These are phyloP conservation scores for Chalaropsis thielavioides DNA, from an alignment of 2,329 filamentous ascomycete species.

Conservation along the genomic window DNA sequence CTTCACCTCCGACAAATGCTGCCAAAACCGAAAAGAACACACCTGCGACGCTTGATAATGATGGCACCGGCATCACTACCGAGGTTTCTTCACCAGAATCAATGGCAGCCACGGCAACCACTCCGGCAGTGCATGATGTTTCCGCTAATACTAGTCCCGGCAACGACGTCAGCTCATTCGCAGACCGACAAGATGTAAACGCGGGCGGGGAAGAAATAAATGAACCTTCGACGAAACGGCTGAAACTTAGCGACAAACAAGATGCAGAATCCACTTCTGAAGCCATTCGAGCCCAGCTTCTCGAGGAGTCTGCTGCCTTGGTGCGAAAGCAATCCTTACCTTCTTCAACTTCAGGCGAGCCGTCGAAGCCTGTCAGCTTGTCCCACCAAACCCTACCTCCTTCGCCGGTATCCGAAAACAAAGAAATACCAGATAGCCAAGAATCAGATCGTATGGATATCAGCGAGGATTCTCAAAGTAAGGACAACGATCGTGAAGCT, in stretches of 20 bases:
- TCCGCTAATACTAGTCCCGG: slow-evolving; percentile 65
- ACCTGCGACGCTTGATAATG: background rate
- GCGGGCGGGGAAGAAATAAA: slow-evolving; percentile 18
- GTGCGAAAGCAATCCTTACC: background rate
- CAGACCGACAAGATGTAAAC: slow-evolving; percentile 1
- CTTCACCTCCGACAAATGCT: background rate
- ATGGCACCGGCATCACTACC: slow-evolving; percentile 14
- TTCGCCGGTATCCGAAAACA: background rate
- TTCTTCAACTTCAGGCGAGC: background rate
- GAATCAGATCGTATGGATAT: background rate
- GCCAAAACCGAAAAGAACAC: background rate
- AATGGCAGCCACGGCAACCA: slow-evolving; percentile 59
- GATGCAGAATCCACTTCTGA: slow-evolving; percentile 14
- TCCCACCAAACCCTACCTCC: background rate
- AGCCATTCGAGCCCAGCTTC: slow-evolving; percentile 12
- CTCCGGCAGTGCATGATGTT: slow-evolving; percentile 50
- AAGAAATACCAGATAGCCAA: background rate
- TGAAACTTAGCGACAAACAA: background rate
- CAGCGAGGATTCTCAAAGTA: background rate
- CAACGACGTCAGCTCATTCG: slow-evolving; percentile 33
- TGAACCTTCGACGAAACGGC: slow-evolving; percentile 9
- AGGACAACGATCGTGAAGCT: background rate
- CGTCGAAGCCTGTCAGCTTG: background rate
- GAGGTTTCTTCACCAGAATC: slow-evolving; percentile 43
- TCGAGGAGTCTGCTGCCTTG: slow-evolving; percentile 9